Conservation (phyloP, 805 yeast genomes). For the Cyberlindnera lachancei region DNA sequence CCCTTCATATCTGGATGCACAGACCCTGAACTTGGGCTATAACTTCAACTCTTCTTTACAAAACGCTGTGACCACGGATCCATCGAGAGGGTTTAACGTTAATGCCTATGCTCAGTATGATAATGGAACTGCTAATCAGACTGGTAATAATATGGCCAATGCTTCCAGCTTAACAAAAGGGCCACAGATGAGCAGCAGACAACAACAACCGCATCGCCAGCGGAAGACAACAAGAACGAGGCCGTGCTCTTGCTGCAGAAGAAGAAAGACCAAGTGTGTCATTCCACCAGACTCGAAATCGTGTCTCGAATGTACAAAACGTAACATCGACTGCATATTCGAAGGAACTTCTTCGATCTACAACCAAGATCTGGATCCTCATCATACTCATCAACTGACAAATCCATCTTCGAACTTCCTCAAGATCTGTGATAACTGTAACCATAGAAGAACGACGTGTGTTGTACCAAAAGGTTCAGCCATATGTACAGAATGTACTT, state of each 20-base stretch:
- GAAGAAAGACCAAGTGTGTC: constrained; percentile 24
- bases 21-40: constrained; percentile 8
- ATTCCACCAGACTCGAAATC: constrained; percentile 3
- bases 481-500: constrained; percentile 19
- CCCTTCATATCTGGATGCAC: no score
- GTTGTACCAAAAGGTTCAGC: constrained; percentile 11
- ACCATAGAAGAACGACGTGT: constrained; percentile 19
- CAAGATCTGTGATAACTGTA: constrained; percentile 18
- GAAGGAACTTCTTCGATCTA: no score
- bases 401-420: background rate
- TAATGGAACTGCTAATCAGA: no score
- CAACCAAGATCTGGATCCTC: no score
- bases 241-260: constrained; percentile 32
- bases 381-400: constrained; percentile 4
- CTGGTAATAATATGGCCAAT: no score
- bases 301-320: constrained; percentile 14
- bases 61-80: constrained; percentile 10
- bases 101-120: no score
- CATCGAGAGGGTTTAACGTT: no score
- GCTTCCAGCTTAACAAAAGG: no score
- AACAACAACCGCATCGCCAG: constrained; percentile 1
- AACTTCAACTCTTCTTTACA: constrained; percentile 7
- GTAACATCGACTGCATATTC: constrained; percentile 11
- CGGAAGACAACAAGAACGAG: constrained; percentile 21
- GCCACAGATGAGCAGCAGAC: constrained; percentile 1